phyloP scores from a whole-genome alignment of 495 filamentous ascomycete genomes.

The Evernia prunastri region DNA sequence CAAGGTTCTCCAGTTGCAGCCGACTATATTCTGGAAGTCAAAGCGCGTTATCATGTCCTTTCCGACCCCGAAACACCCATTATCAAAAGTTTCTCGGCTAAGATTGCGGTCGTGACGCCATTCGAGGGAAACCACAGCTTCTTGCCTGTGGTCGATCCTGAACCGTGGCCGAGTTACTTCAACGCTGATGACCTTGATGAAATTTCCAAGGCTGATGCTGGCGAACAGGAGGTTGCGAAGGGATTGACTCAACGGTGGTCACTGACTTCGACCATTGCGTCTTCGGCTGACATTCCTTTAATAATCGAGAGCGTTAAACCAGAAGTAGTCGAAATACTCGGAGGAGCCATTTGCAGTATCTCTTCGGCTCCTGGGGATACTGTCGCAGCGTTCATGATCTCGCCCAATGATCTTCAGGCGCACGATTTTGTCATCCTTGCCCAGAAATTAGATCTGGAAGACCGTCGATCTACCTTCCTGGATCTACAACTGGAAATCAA shows the following conservation, averaged over 20 bases:
- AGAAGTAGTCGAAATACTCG: constrained; percentile 47
- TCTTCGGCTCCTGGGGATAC: constrained; percentile 34
- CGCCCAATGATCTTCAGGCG: constrained; percentile 59
- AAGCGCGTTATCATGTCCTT: constrained; percentile 66
- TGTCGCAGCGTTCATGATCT: constrained; percentile 36
- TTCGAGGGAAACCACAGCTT: constrained; percentile 89
- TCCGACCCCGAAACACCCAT: constrained; percentile 82
- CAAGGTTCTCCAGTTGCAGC: constrained; percentile 42
- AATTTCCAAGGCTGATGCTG: constrained; percentile 18
- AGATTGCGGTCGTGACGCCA: constrained; percentile 66
- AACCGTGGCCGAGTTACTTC: constrained; percentile 84
- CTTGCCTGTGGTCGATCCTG: constrained; percentile 64
- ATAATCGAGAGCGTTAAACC: constrained; percentile 58
- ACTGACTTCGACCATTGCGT: constrained; percentile 64
- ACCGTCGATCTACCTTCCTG: constrained; percentile 62
- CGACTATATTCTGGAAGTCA: constrained; percentile 64
- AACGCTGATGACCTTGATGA: constrained; percentile 40
- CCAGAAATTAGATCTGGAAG: constrained; percentile 70
- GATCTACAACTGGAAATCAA: constrained; percentile 69
- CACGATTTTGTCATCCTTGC: constrained; percentile 64
- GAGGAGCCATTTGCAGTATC: constrained; percentile 45
- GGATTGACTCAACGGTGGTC: constrained; percentile 80
- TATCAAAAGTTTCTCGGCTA: constrained; percentile 57
- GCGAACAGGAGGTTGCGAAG: constrained; percentile 16
- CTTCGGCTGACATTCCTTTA: constrained; percentile 66